Base-by-base conservation (phyloP, 2,329 filamentous ascomycete species). In the Cladophialophora yegresii region DNA sequence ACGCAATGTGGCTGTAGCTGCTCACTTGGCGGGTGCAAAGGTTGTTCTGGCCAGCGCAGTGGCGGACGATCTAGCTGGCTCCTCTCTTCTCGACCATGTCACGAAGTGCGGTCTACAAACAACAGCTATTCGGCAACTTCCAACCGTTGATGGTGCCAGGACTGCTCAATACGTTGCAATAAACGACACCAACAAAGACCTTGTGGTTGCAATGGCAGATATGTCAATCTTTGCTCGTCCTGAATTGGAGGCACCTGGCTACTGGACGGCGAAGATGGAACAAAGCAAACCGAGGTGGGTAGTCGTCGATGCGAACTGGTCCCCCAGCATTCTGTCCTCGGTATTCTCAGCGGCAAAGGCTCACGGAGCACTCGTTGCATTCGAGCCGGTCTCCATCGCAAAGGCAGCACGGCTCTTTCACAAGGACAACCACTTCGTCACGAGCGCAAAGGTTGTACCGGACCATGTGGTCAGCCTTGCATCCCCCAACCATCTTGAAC, bases 191-290 rank as follows among this genome's bases (percentile, higher is more conserved):
- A 86, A 89, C 65, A 96, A 92, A 75, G 89, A 93, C 68, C 85
- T 99, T 2, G 83, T 93, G n/a, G 78, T 97, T 67, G 93, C 92
- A 53, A 96, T 97, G 91, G 93, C 93, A 4, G 95, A 98, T 74
- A 97, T 98, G 92, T 85, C 83, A 61, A 93, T 96, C 71, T 85
- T 96, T 45, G 82, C 86, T 70, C 76, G 77, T 6, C 76, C 79
- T 2, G 75, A 76, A 45, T 73, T 79, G 36, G 77, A 81, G 55
- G 79, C 83, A 51, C 72, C 76, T 20, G 70, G 68, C 54, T 83
- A 87, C n/a, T 92, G 89, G 87, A 82, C 83, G 56, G 82, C 85
- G 1, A 79, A 85, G 30, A 78, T 92, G 7, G 75, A 79, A 12
- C 76, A 79, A 2, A 79, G 83, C 12, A 82, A 80, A 70, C 91